These are phyloP conservation scores for Phytophthora quininea DNA, from an alignment of 352 stramenopile genomes.

Conservation along the genomic window DNA sequence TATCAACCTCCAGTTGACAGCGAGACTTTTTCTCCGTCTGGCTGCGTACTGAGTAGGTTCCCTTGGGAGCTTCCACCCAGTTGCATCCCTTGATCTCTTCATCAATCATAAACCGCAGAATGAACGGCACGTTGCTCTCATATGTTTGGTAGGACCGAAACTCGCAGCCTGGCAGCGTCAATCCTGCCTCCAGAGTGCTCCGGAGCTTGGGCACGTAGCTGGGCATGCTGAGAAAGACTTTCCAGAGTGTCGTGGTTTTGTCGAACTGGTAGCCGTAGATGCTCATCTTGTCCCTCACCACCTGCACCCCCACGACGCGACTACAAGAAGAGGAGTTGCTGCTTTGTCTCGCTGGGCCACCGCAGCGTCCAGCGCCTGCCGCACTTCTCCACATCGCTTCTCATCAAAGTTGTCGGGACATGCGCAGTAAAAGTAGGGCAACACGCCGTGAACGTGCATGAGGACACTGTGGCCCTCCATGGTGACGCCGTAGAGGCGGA, in stretches of 20 bases:
- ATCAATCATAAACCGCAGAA: conserved; percentile 99
- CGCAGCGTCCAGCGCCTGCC: conserved; percentile 60
- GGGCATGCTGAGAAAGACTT: conserved; percentile 96
- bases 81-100: conserved; percentile 96
- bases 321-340: conserved; percentile 37
- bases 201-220: conserved; percentile 94
- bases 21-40: conserved; percentile 82
- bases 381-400: conserved; percentile 72
- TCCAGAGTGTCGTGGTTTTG: conserved; percentile 68
- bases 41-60: conserved; percentile 90
- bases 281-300: conserved; percentile 81
- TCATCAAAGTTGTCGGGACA: conserved; percentile 80
- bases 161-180: conserved; percentile 72
- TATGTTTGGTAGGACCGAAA: conserved; percentile 91
- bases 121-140: conserved; percentile 99
- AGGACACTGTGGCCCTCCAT: conserved; percentile 95
- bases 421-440: conserved; percentile 96
- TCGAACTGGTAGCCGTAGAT: conserved; percentile 91
- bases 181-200: conserved; percentile 87
- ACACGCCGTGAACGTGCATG: conserved; percentile 97
- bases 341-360: conserved; percentile 64
- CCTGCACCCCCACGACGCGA: conserved; percentile 71
- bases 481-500: conserved; percentile 97
- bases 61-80: conserved; percentile 95
- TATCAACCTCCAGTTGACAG: conserved; percentile 97